Evolutionary conservation across 2,329 filamentous ascomycete species (phyloP).

Genomic region (Exophiala bonariae): DNA sequence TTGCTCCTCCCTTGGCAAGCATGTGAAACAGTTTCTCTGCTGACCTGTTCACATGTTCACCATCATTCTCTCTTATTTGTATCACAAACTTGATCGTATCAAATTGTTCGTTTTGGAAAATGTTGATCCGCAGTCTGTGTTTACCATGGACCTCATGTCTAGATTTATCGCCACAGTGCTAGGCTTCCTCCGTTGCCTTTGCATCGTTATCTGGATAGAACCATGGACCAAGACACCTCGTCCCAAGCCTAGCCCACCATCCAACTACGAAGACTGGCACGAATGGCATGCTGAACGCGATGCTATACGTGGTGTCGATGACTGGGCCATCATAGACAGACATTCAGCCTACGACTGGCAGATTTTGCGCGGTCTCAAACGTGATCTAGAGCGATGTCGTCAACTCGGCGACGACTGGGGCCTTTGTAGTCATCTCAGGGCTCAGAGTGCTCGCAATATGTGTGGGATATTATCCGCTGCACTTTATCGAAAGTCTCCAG

Average conservation of each 20-base stretch:
- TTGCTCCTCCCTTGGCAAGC: slow-evolving; percentile 1
- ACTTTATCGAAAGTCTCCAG: slow-evolving; percentile 81
- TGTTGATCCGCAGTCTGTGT: too few species aligned
- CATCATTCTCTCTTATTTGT: too few species aligned
- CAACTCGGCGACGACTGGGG: slow-evolving; percentile 15
- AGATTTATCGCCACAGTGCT: slow-evolving; percentile 6
- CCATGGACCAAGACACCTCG: slow-evolving; percentile 14
- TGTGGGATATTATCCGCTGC: slow-evolving; percentile 83
- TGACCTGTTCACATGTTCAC: too few species aligned
- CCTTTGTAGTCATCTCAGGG: slow-evolving; percentile 20
- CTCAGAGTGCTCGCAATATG: slow-evolving; percentile 67
- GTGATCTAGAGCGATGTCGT: slow-evolving; percentile 21
- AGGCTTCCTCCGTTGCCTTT: slow-evolving; percentile 12
- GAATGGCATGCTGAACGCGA: slow-evolving; percentile 10
- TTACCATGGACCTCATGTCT: slow-evolving; percentile 10
- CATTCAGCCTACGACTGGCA: slow-evolving; percentile 21
- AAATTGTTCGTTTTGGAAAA: too few species aligned
- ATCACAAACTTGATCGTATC: too few species aligned
- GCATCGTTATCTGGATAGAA: slow-evolving; percentile 14
- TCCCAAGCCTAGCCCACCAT: not conserved
- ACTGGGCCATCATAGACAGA: slow-evolving; percentile 14
- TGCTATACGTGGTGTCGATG: slow-evolving; percentile 17
- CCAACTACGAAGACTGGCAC: slow-evolving; percentile 17
- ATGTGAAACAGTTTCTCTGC: slow-evolving; percentile 2
- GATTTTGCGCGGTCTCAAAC: slow-evolving; percentile 14